Evolutionary conservation across 1,284 basidiomycete genomes (phyloP).

Genomic region (Papiliotrema fonsecae): DNA sequence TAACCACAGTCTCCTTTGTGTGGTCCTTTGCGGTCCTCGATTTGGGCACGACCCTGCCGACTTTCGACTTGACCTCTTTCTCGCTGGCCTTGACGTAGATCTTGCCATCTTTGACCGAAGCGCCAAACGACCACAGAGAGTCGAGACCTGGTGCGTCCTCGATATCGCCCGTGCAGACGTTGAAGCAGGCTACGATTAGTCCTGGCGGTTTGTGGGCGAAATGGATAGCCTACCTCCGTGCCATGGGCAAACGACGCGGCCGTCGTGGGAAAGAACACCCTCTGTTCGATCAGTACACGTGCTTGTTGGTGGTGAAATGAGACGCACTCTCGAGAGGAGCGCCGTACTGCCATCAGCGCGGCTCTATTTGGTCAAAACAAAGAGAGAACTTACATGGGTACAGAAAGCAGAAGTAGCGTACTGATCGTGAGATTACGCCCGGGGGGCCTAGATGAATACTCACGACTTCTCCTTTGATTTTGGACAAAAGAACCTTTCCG

Average conservation of each 20-base stretch:
- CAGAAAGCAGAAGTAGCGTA: constrained; percentile 78
- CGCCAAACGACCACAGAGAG: constrained; percentile 76
- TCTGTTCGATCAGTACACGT: constrained; percentile 54
- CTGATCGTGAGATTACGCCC: constrained; percentile 34
- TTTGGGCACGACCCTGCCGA: constrained; percentile 52
- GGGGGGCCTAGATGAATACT: constrained; percentile 32
- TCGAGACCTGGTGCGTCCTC: constrained; percentile 88
- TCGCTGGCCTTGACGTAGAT: constrained; percentile 73
- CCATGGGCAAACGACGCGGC: constrained; percentile 81
- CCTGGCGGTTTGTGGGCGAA: neutral
- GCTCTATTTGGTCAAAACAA: neutral
- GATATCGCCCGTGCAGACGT: constrained; percentile 61
- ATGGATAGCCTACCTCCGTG: constrained; percentile 62
- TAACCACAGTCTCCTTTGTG: constrained; percentile 60
- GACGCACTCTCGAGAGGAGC: constrained; percentile 37
- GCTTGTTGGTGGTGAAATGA: neutral
- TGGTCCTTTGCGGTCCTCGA: constrained; percentile 47
- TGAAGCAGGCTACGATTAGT: constrained; percentile 66
- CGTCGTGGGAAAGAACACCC: constrained; percentile 74
- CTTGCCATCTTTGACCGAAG: constrained; percentile 59
- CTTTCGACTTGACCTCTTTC: constrained; percentile 65
- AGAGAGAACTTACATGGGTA: constrained; percentile 56
- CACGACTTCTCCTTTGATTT: constrained; percentile 61
- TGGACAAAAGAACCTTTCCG: constrained; percentile 75
- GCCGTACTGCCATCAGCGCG: constrained; percentile 33